Base-by-base conservation (phyloP, 1,139 yeast genomes). In the Nakaseomyces nivariensis region DNA sequence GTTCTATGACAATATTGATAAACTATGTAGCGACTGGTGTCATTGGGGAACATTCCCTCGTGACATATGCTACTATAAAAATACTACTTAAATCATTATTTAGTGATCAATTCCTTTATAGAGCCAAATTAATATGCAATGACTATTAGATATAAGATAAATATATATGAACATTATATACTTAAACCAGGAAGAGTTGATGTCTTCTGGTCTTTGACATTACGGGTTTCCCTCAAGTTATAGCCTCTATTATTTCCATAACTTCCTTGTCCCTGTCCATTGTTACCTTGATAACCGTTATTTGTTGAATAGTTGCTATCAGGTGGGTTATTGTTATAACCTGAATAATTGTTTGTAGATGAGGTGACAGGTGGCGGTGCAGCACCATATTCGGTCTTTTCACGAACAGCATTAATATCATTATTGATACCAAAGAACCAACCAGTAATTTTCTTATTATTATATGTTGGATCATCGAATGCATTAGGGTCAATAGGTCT, bases 401-500 rank as follows among this genome's bases (percentile, higher is more conserved):
- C 60, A 52, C 68, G 58, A 11, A 71, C 71, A 4, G 85, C 85
- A 62, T 81, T 81, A 41, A 79, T 76, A 57, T 80, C 78, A 61
- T 80, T 81, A 60, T 81, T 81, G 43, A 81, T 82, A 24, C 81
- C 81, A 58, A 80, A 81, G 65, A 79, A 82, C 87, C 88, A 81
- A 2, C 86, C 85, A 42, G 84, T 85, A 48, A 73, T 74, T 60
- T 83, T 84, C 48, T 82, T 84, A 61, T 81, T 80, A 11, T 85
- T 81, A 66, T 84, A 83, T 53, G 87, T 81, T 24, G 89, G 84
- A 66, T 90, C 97, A 56, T 82, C 79, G 69, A 81, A 88, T 3
- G 90, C 85, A 64, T 77, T 78, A 0, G 88, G 85, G 68, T 92
- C 98, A 58, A 84, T 85, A 1, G 97, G 97, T 63, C 96, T 75